Evolutionary conservation across 2,329 filamentous ascomycete genomes (phyloP).

Genomic region (Penicillium sp.): DNA sequence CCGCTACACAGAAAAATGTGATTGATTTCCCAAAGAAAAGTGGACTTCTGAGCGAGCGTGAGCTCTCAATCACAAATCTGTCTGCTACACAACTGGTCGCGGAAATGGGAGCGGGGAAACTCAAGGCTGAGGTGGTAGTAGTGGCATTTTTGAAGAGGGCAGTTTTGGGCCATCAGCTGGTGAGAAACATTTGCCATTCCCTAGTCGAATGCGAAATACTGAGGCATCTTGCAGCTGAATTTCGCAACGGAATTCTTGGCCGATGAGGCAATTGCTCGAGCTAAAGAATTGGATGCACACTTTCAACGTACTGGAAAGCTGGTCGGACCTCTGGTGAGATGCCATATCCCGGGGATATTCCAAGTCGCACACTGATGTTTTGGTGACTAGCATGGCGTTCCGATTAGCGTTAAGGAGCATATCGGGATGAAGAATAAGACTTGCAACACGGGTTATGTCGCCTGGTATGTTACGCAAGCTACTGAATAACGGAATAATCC

Average conservation of each 20-base stretch:
- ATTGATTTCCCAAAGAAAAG: slow-evolving; percentile 39
- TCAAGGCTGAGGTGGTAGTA: slow-evolving; percentile 34
- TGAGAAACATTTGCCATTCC: slow-evolving; percentile 4
- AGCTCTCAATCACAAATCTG: slow-evolving; percentile 54
- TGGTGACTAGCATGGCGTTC: slow-evolving; percentile 49
- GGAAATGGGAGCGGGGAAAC: slow-evolving; percentile 26
- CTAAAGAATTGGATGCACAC: slow-evolving; percentile 34
- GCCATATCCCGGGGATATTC: too few species aligned
- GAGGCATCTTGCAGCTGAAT: slow-evolving; percentile 26
- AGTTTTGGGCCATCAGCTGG: slow-evolving; percentile 36
- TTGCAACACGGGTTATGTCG: slow-evolving; percentile 37
- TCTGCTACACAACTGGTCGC: slow-evolving; percentile 31
- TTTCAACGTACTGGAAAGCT: slow-evolving; percentile 40
- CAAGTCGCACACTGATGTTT: background rate
- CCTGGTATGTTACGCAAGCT: slow-evolving; percentile 26
- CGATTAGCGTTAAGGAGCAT: slow-evolving; percentile 61
- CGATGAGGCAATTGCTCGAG: slow-evolving; percentile 34
- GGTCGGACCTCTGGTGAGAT: slow-evolving; percentile 47
- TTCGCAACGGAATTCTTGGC: slow-evolving; percentile 41
- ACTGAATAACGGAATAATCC: background rate
- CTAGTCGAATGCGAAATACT: background rate
- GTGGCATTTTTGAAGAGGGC: slow-evolving; percentile 35
- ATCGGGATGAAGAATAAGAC: slow-evolving; percentile 56
- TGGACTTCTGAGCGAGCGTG: slow-evolving; percentile 49
- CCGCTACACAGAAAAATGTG: slow-evolving; percentile 29